A percentile compares a stretch with the other conserved stretches of the same genome.
These are phyloP conservation scores for Leccinum griseonigrum DNA, from an alignment of 1,284 basidiomycete genomes.

Conservation along the genomic window DNA sequence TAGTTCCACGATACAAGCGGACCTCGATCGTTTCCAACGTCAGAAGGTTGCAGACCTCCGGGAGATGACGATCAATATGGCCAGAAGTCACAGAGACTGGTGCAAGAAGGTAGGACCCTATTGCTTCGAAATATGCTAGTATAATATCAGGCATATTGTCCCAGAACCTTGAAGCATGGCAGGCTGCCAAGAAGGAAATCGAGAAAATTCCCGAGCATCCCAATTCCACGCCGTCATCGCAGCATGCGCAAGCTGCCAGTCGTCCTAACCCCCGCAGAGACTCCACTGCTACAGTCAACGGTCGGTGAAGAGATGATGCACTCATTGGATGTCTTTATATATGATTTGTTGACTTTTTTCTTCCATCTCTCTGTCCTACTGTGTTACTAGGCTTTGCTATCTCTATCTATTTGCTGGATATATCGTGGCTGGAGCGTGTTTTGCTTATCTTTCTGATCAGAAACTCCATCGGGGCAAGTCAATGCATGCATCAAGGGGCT, in stretches of 20 bases:
- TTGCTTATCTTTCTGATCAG: constrained; percentile 14
- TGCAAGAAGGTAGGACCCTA: constrained; percentile 74
- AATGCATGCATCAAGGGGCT: constrained; percentile 13
- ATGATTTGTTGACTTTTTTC: constrained; percentile 12
- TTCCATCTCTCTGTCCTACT: constrained; percentile 4
- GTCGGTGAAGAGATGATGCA: constrained; percentile 35
- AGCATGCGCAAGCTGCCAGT: constrained; percentile 32
- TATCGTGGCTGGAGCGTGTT: constrained; percentile 16
- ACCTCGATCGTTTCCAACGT: constrained; percentile 96
- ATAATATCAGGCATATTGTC: constrained; percentile 13
- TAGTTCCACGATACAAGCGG: constrained; percentile 94
- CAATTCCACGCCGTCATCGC: constrained; percentile 54
- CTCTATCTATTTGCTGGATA: constrained; percentile 28
- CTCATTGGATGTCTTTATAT: constrained; percentile 4
- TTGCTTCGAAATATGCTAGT: constrained; percentile 8
- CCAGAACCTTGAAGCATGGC: constrained; percentile 95
- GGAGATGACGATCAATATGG: constrained; percentile 90
- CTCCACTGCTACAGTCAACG: constrained; percentile 57
- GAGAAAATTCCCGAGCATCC: constrained; percentile 87
- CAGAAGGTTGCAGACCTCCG: constrained; percentile 97
- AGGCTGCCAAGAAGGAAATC: constrained; percentile 91
- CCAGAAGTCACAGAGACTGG: constrained; percentile 91
- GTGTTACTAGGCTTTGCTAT: constrained; percentile 19
- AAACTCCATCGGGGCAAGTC: neutral
- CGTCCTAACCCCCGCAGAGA: constrained; percentile 50